Evolutionary conservation across 208 protist species (phyloP).

Genomic region (Tritrichomonas musculus): DNA sequence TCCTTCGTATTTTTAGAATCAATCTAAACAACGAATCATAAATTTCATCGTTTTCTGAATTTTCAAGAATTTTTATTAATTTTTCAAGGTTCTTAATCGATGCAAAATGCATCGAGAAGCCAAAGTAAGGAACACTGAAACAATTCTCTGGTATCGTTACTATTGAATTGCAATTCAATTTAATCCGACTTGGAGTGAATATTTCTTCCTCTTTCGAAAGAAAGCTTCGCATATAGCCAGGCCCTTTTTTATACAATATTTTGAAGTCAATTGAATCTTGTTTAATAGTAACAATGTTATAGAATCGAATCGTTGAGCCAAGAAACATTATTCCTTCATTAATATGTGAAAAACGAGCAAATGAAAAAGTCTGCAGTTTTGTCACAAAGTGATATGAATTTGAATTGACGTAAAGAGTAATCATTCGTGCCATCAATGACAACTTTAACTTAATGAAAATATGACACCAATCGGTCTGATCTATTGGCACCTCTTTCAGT

Average conservation of each 20-base stretch:
- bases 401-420: background rate
- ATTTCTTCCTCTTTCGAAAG: background rate
- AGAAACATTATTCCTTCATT: background rate
- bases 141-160: background rate
- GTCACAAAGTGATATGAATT: background rate
- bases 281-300: background rate
- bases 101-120: background rate
- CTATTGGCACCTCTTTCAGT: background rate
- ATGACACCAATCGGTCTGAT: background rate
- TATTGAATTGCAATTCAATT: too few relatives aligned
- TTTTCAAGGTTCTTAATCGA: background rate
- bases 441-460: background rate
- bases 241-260: background rate
- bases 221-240: too few relatives aligned
- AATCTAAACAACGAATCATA: background rate
- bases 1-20: background rate
- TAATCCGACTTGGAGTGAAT: background rate
- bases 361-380: background rate
- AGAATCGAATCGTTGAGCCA: background rate
- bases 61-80: background rate
- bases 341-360: background rate
- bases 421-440: background rate
- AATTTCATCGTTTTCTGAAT: background rate
- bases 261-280: background rate
- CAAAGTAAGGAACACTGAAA: constrained; percentile 7